Percentiles rank a stretch among this genome's conserved stretches.
Conservation (phyloP, 495 filamentous ascomycete genomes). For the Tuber aestivum region DNA sequence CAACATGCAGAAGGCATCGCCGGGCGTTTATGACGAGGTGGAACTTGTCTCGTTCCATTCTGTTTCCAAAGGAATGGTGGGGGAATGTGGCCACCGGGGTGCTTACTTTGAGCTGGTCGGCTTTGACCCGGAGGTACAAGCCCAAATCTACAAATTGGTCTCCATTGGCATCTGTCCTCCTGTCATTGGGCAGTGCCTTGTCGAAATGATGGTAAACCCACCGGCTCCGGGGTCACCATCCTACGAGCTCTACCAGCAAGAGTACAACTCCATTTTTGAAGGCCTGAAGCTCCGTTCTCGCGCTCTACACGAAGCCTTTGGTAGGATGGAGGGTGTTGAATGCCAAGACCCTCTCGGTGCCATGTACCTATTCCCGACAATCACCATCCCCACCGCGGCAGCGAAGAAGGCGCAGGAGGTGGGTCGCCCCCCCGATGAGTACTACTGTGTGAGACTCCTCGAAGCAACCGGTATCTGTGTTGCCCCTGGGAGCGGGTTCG, state of each 20-base stretch:
- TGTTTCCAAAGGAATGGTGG: constrained; percentile 93
- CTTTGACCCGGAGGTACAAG: constrained; percentile 78
- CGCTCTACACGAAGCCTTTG: constrained; percentile 82
- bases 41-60: constrained; percentile 84
- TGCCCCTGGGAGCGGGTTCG: constrained; percentile 86
- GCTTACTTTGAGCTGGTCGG: constrained; percentile 93
- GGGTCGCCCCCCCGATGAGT: constrained; percentile 76
- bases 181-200: constrained; percentile 89
- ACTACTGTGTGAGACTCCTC: constrained; percentile 82
- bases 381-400: constrained; percentile 69
- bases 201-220: constrained; percentile 96
- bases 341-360: constrained; percentile 81
- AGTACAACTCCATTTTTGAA: constrained; percentile 64
- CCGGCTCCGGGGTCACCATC: constrained; percentile 74
- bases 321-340: constrained; percentile 89
- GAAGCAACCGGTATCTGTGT: constrained; percentile 95
- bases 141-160: constrained; percentile 96
- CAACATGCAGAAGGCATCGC: constrained; percentile 67
- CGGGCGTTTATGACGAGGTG: constrained; percentile 70
- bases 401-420: constrained; percentile 66
- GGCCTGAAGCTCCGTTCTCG: constrained; percentile 70
- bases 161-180: constrained; percentile 92
- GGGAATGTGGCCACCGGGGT: constrained; percentile 93
- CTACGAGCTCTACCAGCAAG: constrained; percentile 71
- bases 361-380: constrained; percentile 98